Base-by-base conservation (phyloP, 2,329 filamentous ascomycete species). In the Mariannaea elegans region DNA sequence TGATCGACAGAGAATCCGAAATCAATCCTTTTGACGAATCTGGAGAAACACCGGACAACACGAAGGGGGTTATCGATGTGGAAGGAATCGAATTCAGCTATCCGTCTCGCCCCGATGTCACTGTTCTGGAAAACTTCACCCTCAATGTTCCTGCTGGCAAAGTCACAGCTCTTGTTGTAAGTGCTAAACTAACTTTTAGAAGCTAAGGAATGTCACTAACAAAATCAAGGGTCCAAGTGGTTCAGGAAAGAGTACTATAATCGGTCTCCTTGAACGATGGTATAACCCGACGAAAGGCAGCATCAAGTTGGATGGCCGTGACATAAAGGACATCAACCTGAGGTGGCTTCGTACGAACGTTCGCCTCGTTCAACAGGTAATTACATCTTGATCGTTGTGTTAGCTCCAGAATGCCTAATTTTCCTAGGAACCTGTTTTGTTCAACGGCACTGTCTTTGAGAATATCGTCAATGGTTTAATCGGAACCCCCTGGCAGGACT, bases 391-490 rank as follows among this genome's bases (percentile, higher is more conserved):
- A 19, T 10, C 7, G 13, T 1, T 9, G 2, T 1, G 4, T 8
- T 18, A 32, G 4, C 9, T 4, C 14, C 8, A 8, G 14, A 4
- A 13, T 10, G 7, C 32, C 27, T 24, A 23, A 29, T 42, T 24
- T 10, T 13, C 29, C 7, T 71, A 80, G 63, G 77, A 80, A 46
- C 78, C 78, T 1, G 75, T 78, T 14, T 68, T 80, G 7, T 80
- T 80, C 66, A 74, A 78, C 47, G 73, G 75, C 18, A 75, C 71
- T 3, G 82, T 87, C n/a, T 83, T 82, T 46, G 77, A 80, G 3
- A 87, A 87, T 59, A 80, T 87, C 5, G 74, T 77, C 0, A 76
- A 80, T 42, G 84, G 84, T 2, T 71, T 86, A 1, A 69, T 77
- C 39, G 72, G 78, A 51, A 73, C 77, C 1, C 57, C 72, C 27